phyloP scores from a whole-genome alignment of 2,329 filamentous ascomycete genomes.

The Nigrospora osmanthi region DNA sequence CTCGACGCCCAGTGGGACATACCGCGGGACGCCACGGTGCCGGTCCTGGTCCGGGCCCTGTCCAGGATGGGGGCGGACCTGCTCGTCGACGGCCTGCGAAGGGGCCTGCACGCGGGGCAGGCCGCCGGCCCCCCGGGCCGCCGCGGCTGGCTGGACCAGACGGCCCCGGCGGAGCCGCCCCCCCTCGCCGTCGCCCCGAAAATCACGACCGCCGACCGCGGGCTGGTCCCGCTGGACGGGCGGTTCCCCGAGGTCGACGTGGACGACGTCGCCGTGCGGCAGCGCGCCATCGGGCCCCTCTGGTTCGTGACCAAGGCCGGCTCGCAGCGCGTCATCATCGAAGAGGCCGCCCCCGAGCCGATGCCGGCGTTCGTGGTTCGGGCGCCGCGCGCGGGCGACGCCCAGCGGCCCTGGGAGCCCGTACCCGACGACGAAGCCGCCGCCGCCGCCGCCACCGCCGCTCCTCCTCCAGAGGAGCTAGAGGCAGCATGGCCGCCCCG shows the following conservation, averaged over 20 bases:
- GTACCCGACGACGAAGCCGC: too few species aligned
- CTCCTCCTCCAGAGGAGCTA: too few species aligned
- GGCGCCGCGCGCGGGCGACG: too few species aligned
- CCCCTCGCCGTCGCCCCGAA: constrained; percentile 58
- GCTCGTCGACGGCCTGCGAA: constrained; percentile 57
- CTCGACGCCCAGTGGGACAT: constrained; percentile 50
- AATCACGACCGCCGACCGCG: constrained; percentile 55
- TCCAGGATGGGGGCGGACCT: constrained; percentile 61
- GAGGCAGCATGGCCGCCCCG: too few species aligned
- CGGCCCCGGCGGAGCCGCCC: constrained; percentile 15
- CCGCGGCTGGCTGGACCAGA: constrained; percentile 7
- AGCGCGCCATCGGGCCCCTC: constrained; percentile 54
- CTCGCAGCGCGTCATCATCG: constrained; percentile 28
- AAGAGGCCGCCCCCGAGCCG: constrained; percentile 5
- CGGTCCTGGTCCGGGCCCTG: constrained; percentile 44
- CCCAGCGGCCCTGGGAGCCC: too few species aligned
- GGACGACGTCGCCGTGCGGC: constrained; percentile 37
- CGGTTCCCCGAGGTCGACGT: constrained; percentile 24
- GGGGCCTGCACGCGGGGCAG: constrained; percentile 58
- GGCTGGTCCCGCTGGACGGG: constrained; percentile 29
- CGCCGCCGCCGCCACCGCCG: too few species aligned
- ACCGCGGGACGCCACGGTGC: constrained; percentile 34
- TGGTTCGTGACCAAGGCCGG: constrained; percentile 45
- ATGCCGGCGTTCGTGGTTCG: too few species aligned
- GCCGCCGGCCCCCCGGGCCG: constrained; percentile 24